Percentiles rank a stretch among this genome's conserved stretches.
Conservation (phyloP, 768 basidiomycete genomes). For the Collybia sp. region DNA sequence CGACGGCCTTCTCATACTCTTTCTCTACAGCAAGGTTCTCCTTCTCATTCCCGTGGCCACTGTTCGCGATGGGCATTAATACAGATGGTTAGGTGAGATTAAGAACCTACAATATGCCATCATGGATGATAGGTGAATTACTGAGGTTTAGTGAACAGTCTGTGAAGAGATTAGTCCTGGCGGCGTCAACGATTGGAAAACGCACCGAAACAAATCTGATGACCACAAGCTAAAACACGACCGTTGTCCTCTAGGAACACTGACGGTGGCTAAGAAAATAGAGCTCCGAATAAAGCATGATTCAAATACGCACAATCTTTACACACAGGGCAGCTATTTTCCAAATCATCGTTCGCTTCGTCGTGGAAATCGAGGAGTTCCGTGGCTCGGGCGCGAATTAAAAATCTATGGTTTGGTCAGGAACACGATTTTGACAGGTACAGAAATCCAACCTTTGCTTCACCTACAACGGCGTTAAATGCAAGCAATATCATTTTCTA, state of each 20-base stretch:
- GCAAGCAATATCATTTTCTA: too few relatives aligned
- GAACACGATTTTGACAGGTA: too few relatives aligned
- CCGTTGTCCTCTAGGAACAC: constrained; percentile 48
- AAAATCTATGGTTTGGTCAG: constrained; percentile 26
- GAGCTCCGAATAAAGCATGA: neutral
- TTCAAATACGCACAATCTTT: constrained; percentile 44
- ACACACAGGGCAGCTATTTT: constrained; percentile 59
- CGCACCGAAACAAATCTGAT: constrained; percentile 60
- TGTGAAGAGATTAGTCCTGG: constrained; percentile 10
- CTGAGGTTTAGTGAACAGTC: constrained; percentile 55
- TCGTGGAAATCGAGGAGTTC: constrained; percentile 43
- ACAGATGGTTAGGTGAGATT: neutral
- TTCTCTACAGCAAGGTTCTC: constrained; percentile 53
- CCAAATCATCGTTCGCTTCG: constrained; percentile 33
- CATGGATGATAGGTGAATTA: constrained; percentile 46
- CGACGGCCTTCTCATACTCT: constrained; percentile 49
- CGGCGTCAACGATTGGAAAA: neutral
- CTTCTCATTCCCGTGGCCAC: constrained; percentile 51
- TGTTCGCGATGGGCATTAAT: constrained; percentile 13
- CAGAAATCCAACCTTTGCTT: too few relatives aligned
- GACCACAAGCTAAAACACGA: constrained; percentile 59
- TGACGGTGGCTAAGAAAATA: constrained; percentile 10
- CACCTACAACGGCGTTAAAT: too few relatives aligned
- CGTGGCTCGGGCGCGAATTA: constrained; percentile 40
- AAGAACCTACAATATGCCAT: constrained; percentile 53